phyloP scores from a whole-genome alignment of 2,329 filamentous ascomycete genomes.

The Diaporthe capsici region DNA sequence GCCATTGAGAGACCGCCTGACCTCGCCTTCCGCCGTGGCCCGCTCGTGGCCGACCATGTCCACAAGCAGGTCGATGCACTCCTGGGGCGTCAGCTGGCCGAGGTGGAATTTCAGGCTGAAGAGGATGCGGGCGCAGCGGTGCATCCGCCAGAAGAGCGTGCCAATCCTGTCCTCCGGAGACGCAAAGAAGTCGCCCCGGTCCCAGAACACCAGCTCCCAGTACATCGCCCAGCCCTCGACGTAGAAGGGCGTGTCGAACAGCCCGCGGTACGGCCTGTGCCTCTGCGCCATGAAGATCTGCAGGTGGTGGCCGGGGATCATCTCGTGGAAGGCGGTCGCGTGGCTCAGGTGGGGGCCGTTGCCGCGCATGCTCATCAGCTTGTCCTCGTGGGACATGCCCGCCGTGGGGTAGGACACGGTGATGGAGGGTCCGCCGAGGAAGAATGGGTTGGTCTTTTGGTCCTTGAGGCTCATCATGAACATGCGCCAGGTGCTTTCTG shows the following conservation, averaged over 20 bases:
- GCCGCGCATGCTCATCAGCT: slow-evolving; percentile 72
- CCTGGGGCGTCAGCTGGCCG: slow-evolving; percentile 64
- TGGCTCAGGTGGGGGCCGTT: slow-evolving; percentile 71
- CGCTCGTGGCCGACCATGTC: slow-evolving; percentile 71
- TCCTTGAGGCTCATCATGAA: slow-evolving; percentile 68
- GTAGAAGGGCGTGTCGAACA: slow-evolving; percentile 71
- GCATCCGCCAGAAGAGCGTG: slow-evolving; percentile 74
- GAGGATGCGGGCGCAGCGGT: slow-evolving; percentile 71
- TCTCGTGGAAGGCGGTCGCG: slow-evolving; percentile 73
- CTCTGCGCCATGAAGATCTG: slow-evolving; percentile 65
- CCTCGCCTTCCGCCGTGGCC: slow-evolving; percentile 72
- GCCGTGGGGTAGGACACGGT: slow-evolving; percentile 69
- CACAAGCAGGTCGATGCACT: slow-evolving; percentile 71
- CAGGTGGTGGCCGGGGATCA: slow-evolving; percentile 71
- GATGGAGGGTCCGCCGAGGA: slow-evolving; percentile 68
- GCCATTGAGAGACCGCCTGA: slow-evolving; percentile 68
- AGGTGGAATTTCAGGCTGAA: slow-evolving; percentile 73
- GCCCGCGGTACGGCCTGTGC: slow-evolving; percentile 61
- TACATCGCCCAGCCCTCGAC: slow-evolving; percentile 74
- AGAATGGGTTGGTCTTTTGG: slow-evolving; percentile 72
- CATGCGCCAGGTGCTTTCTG: slow-evolving; percentile 67
- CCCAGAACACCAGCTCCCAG: slow-evolving; percentile 73
- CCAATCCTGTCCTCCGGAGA: slow-evolving; percentile 67
- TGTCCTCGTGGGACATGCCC: slow-evolving; percentile 66
- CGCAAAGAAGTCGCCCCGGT: slow-evolving; percentile 64